Evolutionary conservation across 139 green algal species (phyloP).

Genomic region (Tetradesmus lagerheimii): DNA sequence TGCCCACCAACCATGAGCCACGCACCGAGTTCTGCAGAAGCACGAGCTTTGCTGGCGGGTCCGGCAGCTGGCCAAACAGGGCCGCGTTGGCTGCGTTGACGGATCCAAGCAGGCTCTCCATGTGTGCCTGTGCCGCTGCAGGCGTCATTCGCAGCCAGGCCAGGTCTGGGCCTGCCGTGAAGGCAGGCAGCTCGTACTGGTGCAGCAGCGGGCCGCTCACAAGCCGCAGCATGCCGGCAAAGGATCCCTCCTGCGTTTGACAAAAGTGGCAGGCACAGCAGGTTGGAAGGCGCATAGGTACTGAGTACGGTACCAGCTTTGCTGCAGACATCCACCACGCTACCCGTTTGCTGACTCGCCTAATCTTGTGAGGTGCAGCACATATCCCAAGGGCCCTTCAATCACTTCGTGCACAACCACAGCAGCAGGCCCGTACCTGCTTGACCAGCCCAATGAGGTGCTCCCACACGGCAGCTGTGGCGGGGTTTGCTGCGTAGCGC

Average conservation of each 20-base stretch:
- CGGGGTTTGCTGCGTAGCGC: background rate
- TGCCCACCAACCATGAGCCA: no score
- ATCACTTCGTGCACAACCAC: no score
- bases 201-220: background rate
- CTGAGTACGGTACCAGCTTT: no score
- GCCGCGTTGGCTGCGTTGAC: background rate
- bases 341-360: no score
- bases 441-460: background rate
- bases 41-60: background rate
- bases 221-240: background rate
- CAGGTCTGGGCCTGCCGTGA: background rate
- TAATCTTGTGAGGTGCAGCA: no score
- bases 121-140: background rate
- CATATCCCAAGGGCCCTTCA: background rate
- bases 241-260: background rate
- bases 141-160: background rate
- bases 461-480: background rate
- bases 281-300: no score
- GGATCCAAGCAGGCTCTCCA: background rate
- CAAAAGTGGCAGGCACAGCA: background rate
- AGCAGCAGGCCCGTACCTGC: background rate
- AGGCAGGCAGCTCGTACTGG: background rate
- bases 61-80: constrained; percentile 1
- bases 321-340: no score
- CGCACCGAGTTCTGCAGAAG: background rate